Evolutionary conservation across 495 filamentous ascomycete genomes (phyloP), one percentile per base, ranked within the genome.

Genomic region (Penicillium ochrochloron): DNA sequence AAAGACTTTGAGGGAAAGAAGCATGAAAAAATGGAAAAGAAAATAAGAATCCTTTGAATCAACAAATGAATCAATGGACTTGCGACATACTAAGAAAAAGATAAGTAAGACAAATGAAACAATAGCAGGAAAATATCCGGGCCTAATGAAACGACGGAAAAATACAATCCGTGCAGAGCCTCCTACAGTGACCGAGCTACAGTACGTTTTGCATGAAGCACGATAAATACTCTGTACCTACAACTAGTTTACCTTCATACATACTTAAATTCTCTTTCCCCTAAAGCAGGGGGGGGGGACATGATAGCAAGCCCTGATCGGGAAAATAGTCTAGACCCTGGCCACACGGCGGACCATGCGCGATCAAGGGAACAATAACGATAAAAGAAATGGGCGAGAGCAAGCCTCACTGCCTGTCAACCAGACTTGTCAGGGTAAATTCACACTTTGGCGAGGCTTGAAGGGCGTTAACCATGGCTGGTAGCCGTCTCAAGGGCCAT

Each of bases 381-480:
- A 25, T 25, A 56, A 52, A 37, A 7, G 31, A 33, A 37, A 23
- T 56, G n/a, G 33, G n/a, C 9, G 31, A 56, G 37, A 15, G 5
- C 31, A 7, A 33, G 25, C 25, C 25, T 27, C 25, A 4, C 25
- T 14, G n/a, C 31, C 53, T 25, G 53, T 37, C 33, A 34, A 54
- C 8, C 51, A 29, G 51, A 54, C 31, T 29, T 54, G 27, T 23
- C 25, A 31, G 4, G 23, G 12, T 15, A n/a, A 10, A 52, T 44
- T 19, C 42, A 50, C 11, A 50, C 46, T 50, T 27, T 27, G 5
- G 14, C 10, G 48, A 52, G 48, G 48, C 48, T 51, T 31, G 21
- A 29, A 14, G 5, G 25, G 48, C 12, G 65, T 50, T 56, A 63
- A 62, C 59, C 57, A 56, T 63, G 50, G 60, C 60, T 52, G 57